Evolutionary conservation across 169 alveolate genomes (phyloP), one percentile per base, ranked within the genome.

Genomic region (Eimeria praecox): DNA sequence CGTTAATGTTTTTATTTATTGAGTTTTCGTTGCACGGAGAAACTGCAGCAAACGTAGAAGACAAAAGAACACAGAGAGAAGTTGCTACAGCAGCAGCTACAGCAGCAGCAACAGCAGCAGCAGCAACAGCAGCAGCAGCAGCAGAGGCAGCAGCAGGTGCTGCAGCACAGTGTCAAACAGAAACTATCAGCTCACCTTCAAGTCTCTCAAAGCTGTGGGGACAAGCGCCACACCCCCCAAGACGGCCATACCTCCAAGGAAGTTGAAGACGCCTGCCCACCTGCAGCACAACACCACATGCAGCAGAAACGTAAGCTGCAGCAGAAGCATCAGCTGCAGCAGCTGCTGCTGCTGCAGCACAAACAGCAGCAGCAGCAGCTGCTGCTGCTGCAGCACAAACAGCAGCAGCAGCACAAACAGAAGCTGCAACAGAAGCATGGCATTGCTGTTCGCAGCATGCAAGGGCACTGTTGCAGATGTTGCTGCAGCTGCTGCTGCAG

Each of bases 151-250:
- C 85, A 35, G 80, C 42, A 69, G 42, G 24, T 16, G 35, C 10
- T 5, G 0, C 69, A 59, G n/a, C 69, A 59, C 30, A n/a, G n/a
- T n/a, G n/a, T n/a, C n/a, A 8, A 56, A 14, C 59, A 56, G 66
- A 12, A 59, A n/a, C 69, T 16, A n/a, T 16, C 27, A 0, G 20
- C 69, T 1, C 35, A 83, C 91, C 75, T 83, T 38, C n/a, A 52
- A 14, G 38, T 83, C 91, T 27, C 18, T 40, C 20, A 83, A 2
- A 22, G 91, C 91, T 18, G 75, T 49, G 14, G 91, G 91, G 91
- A 46, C 33, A n/a, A 83, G 66, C 9, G 73, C 18, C 4, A 52
- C 46, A 3, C 75, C 91, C 22, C 91, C 91, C 1, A 83, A 49
- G 35, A 40, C 44, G 22, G 91, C 49, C 12, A 66, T 83, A 16